Conservation (phyloP, 352 stramenopile species). For the Phytopythium cucurbitacearum region DNA sequence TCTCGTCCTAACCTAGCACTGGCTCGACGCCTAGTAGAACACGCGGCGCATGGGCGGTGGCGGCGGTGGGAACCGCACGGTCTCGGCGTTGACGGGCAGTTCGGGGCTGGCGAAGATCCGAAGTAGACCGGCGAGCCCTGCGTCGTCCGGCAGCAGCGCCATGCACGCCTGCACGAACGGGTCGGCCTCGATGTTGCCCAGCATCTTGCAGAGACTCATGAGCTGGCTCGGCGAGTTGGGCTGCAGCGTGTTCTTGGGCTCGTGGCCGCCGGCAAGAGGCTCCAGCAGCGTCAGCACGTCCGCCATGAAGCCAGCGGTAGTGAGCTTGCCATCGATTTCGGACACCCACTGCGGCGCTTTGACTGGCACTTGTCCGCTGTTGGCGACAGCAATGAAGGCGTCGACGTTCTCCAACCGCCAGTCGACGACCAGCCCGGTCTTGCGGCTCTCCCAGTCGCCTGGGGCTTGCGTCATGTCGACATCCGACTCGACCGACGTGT, state of each 20-base stretch:
- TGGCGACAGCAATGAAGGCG: slow-evolving; percentile 4
- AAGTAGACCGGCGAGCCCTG: slow-evolving; percentile 1
- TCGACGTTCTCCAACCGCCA: not conserved
- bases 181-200: slow-evolving; percentile 14
- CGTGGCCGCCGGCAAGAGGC: not conserved
- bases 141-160: slow-evolving; percentile 4
- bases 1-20: too few relatives aligned
- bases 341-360: not conserved
- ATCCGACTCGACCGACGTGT: slow-evolving; percentile 4
- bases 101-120: slow-evolving; percentile 3
- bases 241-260: not conserved
- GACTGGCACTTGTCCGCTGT: not conserved
- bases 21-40: not conserved
- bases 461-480: not conserved
- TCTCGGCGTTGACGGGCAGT: not conserved
- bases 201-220: slow-evolving; percentile 9
- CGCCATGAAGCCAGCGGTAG: not conserved
- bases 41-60: not conserved
- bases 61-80: not conserved
- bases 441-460: not conserved
- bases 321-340: not conserved
- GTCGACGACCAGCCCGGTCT: not conserved
- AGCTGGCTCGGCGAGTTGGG: slow-evolving; percentile 9
- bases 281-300: slow-evolving; percentile 4
- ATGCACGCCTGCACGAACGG: slow-evolving; percentile 16